A percentile compares a stretch with the other conserved stretches of the same genome.
These are phyloP conservation scores for Tuber aestivum DNA, from an alignment of 495 filamentous ascomycete genomes.

Conservation along the genomic window DNA sequence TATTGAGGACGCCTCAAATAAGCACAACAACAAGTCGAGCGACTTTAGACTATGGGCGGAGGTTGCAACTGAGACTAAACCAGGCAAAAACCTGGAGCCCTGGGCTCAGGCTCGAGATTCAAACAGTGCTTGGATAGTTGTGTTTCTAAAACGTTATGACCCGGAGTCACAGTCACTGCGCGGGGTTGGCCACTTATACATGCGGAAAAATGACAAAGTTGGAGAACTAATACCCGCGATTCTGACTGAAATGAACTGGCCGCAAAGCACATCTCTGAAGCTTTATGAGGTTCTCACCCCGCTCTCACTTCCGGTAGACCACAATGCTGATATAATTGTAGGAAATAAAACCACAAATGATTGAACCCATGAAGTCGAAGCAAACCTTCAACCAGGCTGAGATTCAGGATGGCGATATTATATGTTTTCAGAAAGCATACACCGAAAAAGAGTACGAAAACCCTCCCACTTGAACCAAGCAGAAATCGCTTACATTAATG, in stretches of 20 bases:
- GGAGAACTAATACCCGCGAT: conserved; percentile 77
- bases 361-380: conserved; percentile 88
- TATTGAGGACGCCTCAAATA: conserved; percentile 70
- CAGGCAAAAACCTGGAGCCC: conserved; percentile 29
- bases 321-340: conserved; percentile 40
- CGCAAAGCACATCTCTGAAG: conserved; percentile 46
- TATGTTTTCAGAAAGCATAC: conserved; percentile 75
- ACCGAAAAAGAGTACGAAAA: conserved; percentile 56
- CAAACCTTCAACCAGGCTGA: conserved; percentile 81
- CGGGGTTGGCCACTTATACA: conserved; percentile 75
- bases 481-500: conserved; percentile 12
- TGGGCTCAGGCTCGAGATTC: conserved; percentile 38
- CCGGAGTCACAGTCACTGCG: conserved; percentile 63
- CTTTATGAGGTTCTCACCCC: conserved; percentile 63
- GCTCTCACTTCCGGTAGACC: background rate
- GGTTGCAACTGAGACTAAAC: conserved; percentile 54
- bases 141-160: conserved; percentile 93
- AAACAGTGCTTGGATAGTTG: conserved; percentile 57
- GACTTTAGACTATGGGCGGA: conserved; percentile 84
- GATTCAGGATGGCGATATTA: conserved; percentile 94
- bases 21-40: conserved; percentile 61
- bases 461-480: background rate
- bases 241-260: conserved; percentile 80
- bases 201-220: conserved; percentile 79
- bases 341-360: conserved; percentile 97